phyloP scores from a whole-genome alignment of 78 protist species.

The Mantamonas sphyraenae region DNA sequence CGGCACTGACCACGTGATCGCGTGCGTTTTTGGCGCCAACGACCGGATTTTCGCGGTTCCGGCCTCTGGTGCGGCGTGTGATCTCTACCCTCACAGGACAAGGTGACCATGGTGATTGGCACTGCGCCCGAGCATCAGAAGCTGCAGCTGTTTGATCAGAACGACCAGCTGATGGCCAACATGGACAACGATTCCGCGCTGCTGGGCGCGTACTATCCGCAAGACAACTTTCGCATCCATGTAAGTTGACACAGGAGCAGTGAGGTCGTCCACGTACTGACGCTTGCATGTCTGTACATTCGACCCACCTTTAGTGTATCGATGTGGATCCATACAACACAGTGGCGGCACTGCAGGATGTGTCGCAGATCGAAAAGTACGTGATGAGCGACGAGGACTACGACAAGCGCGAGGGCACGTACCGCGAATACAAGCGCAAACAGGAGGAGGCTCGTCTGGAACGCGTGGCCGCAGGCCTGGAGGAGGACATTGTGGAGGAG shows the following conservation, averaged over 20 bases:
- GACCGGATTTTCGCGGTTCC: no score
- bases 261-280: no score
- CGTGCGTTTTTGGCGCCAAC: no score
- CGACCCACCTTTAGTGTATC: no score
- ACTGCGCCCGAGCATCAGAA: constrained; percentile 48
- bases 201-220: constrained; percentile 22
- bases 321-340: constrained; percentile 53
- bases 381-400: constrained; percentile 75
- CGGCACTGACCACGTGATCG: background rate
- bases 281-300: background rate
- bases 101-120: constrained; percentile 47
- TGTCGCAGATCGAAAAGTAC: constrained; percentile 32
- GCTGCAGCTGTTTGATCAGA: constrained; percentile 18
- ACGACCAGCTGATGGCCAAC: constrained; percentile 7
- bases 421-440: constrained; percentile 14
- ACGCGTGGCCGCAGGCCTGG: background rate
- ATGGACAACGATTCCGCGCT: constrained; percentile 22
- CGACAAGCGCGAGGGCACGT: constrained; percentile 50
- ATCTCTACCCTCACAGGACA: no score
- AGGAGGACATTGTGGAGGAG: background rate
- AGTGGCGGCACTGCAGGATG: constrained; percentile 39
- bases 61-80: background rate
- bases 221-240: constrained; percentile 32
- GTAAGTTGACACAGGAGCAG: no score
- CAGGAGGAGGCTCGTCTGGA: background rate